Base-by-base conservation (phyloP, 2,329 filamentous ascomycete genomes). In the Endocalyx cinctus region DNA sequence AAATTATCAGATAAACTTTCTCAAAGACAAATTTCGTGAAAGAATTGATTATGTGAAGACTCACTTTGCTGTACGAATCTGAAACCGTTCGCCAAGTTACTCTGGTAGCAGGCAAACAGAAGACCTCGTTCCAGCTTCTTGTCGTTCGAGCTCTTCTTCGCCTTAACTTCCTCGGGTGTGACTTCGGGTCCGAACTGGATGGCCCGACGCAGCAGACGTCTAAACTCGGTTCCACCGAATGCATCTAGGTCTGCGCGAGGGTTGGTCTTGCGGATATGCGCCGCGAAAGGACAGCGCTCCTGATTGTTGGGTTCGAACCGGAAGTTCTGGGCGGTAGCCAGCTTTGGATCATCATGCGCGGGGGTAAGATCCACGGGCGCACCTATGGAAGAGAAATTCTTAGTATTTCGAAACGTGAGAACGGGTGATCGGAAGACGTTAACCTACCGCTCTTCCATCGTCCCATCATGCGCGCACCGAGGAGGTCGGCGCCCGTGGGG, bases 251-350 rank as follows among this genome's bases (percentile, higher is more conserved):
- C 63, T 8, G 47, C 52, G 13, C 66, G 53, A 1, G 67, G 67
- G 26, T 66, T 64, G 25, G 60, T 67, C 52, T 70, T 70, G 26
- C 67, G 66, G 17, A 63, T 60, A 31, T 70, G 67, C 2, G 67
- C 63, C 0, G 64, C 64, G 29, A 67, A 65, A 1, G 67, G 66
- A 41, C 67, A 70, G 14, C 55, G 51, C 1, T 56, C 49, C 27
- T 62, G 57, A 8, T 47, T 48, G 10, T 45, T 27, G 3, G 46
- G 41, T 17, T 52, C 43, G 35, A 60, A 66, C 14, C 55, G 45
- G 44, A 69, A 68, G 12, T 61, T 44, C 39, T 65, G 35, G 29
- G 60, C 53, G 12, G 42, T 45, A n/a, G 48, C 59, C 13, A 65
- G 39, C 4, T 27, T 32, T 2, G 52, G 42, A 16, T 64, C 42